A percentile compares a stretch with the other conserved stretches of the same genome.
Conservation (phyloP, 176 grass and related monocot species). For the Aegilops sharonensis region DNA sequence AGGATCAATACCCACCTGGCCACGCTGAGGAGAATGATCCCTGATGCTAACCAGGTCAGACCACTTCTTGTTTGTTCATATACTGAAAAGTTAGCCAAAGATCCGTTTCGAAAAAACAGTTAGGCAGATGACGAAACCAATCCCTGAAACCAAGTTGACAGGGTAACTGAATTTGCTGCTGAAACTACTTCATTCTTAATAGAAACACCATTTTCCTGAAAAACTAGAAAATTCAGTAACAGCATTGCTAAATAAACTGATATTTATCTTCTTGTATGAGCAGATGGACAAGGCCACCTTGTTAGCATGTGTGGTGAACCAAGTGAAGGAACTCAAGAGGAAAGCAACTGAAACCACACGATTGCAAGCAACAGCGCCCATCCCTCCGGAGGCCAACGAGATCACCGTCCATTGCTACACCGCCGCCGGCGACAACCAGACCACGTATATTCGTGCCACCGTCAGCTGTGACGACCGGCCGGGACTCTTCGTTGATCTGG, state of each 20-base stretch:
- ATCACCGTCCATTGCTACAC: constrained; percentile 17
- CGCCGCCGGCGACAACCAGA: not conserved
- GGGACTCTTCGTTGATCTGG: constrained; percentile 32
- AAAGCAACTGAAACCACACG: not conserved
- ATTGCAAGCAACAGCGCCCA: not conserved
- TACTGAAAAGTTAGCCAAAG: not conserved
- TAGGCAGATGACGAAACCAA: no score
- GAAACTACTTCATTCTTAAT: not conserved
- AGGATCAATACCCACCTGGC: constrained; percentile 79
- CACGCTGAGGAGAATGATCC: constrained; percentile 68
- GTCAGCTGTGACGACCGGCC: constrained; percentile 53
- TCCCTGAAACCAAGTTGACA: not conserved
- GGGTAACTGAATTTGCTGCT: not conserved
- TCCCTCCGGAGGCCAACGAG: constrained; percentile 33
- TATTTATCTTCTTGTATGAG: not conserved
- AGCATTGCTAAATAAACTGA: not conserved
- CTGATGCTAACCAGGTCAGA: constrained; percentile 60
- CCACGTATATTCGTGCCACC: constrained; percentile 15
- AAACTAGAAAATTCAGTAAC: not conserved
- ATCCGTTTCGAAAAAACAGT: no score
- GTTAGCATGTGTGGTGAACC: constrained; percentile 28
- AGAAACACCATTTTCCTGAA: not conserved
- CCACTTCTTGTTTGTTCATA: constrained; percentile 15
- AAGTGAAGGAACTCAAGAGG: constrained; percentile 43
- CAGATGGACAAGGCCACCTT: constrained; percentile 61